Evolutionary conservation across 176 grass and related monocot species (phyloP).

Genomic region (Zea mays): Zm-B73-REFERENCE-NAM-5.0 NC_050104.1:152471001-152471500

Average conservation of each 20-base stretch:
- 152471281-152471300: no score
- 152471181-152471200: neutral
- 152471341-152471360: neutral
- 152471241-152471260: neutral
- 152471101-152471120: no score
- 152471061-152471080: no score
- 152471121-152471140: neutral
- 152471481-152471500: slow-evolving; percentile 58
- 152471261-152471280: slow-evolving; percentile 2
- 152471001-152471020: no score
- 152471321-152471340: slow-evolving; percentile 10
- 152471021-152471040: no score
- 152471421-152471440: slow-evolving; percentile 71
- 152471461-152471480: slow-evolving; percentile 66
- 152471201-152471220: neutral
- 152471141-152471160: neutral
- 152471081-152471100: no score
- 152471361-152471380: slow-evolving; percentile 2
- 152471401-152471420: slow-evolving; percentile 56
- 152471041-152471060: no score
- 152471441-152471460: slow-evolving; percentile 75
- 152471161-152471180: neutral
- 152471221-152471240: neutral
- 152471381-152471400: slow-evolving; percentile 40
- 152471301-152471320: neutral